Evolutionary conservation across 257 asterid genomes (phyloP).

Genomic region (Solanum bulbocastanum): DNA sequence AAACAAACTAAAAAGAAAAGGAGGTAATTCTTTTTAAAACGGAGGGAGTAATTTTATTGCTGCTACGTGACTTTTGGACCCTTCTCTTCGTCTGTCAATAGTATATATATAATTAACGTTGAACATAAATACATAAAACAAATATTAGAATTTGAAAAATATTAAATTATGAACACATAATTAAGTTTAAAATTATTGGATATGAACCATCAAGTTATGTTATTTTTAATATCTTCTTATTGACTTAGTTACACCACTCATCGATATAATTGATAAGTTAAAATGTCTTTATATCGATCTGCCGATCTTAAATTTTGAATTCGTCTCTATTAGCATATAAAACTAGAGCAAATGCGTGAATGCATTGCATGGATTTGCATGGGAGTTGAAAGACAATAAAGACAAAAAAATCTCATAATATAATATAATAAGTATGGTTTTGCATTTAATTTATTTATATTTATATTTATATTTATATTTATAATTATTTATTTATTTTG

Average conservation of each 20-base stretch:
- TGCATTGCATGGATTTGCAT: not conserved
- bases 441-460: not conserved
- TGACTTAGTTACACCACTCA: not conserved
- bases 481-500: not conserved
- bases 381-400: not conserved
- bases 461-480: too few relatives aligned
- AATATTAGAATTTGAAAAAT: not conserved
- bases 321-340: rapidly evolving
- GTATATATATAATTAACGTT: not conserved
- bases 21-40: too few relatives aligned
- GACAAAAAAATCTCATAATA: not conserved
- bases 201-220: not conserved
- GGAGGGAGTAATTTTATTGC: not conserved
- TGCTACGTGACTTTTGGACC: not conserved
- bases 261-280: not conserved
- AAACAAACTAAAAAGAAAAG: too few relatives aligned
- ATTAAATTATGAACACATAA: not conserved
- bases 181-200: not conserved
- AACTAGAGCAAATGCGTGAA: not conserved
- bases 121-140: not conserved
- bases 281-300: not conserved
- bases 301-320: not conserved
- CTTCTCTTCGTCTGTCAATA: not conserved
- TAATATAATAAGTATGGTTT: not conserved
- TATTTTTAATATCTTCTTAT: not conserved